phyloP scores from a whole-genome alignment of 2,329 filamentous ascomycete genomes.

The Cercospora nicotianae region DNA sequence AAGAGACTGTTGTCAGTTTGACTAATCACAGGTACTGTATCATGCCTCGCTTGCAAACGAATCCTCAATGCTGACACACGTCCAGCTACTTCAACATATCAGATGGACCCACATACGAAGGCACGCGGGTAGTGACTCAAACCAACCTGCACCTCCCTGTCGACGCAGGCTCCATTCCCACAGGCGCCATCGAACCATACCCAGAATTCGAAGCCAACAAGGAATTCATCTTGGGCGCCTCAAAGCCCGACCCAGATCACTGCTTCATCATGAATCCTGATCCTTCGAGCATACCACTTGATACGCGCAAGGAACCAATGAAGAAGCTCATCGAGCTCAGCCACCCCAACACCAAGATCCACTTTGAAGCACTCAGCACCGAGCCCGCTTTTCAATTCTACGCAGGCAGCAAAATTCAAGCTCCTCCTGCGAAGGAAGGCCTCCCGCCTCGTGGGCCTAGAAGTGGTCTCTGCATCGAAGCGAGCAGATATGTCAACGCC shows the following conservation, averaged over 20 bases:
- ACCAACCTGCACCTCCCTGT: slow-evolving; percentile 71
- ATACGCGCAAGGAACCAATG: slow-evolving; percentile 59
- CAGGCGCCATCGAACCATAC: slow-evolving; percentile 63
- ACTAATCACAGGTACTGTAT: slow-evolving; percentile 81
- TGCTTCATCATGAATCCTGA: slow-evolving; percentile 78
- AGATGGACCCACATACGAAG: slow-evolving; percentile 59
- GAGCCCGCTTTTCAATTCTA: slow-evolving; percentile 98
- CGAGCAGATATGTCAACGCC: slow-evolving; percentile 86
- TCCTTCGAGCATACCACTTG: slow-evolving; percentile 52
- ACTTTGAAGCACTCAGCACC: slow-evolving; percentile 84
- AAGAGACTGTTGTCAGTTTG: slow-evolving; percentile 90
- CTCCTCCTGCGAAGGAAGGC: slow-evolving; percentile 60
- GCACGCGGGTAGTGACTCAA: slow-evolving; percentile 59
- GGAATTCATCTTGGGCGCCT: slow-evolving; percentile 69
- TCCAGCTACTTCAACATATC: slow-evolving; percentile 68
- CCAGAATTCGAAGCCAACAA: slow-evolving; percentile 64
- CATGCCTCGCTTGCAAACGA: slow-evolving; percentile 5
- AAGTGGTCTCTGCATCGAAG: slow-evolving; percentile 88
- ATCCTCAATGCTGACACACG: slow-evolving; percentile 19
- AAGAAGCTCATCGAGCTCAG: slow-evolving; percentile 68
- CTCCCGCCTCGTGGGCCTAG: slow-evolving; percentile 65
- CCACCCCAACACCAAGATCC: slow-evolving; percentile 72
- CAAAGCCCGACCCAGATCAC: slow-evolving; percentile 78
- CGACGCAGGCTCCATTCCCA: slow-evolving; percentile 72
- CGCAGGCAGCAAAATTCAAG: slow-evolving; percentile 80